A percentile compares a stretch with the other conserved stretches of the same genome.
Evolutionary conservation across 208 protist species (phyloP).

Genomic region (Wallacemonas sp.): DNA sequence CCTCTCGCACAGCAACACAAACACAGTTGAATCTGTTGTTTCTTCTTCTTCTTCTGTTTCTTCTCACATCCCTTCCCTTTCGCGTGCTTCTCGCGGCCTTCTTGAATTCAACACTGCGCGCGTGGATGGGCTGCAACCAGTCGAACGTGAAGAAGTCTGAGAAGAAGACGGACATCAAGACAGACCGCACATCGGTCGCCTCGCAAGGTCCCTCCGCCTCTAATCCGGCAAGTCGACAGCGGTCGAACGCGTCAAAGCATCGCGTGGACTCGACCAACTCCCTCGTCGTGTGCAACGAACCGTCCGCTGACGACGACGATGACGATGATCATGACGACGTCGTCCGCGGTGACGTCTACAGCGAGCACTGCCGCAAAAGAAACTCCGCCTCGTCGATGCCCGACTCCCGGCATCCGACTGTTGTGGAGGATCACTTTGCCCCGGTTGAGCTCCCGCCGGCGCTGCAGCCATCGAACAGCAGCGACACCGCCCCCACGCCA

Average conservation of each 20-base stretch:
- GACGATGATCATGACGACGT: not conserved
- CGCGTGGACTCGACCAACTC: not conserved
- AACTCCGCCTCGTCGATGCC: conserved; percentile 13
- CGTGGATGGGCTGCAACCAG: conserved; percentile 35
- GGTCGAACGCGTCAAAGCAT: not conserved
- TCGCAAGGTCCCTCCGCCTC: too few relatives aligned
- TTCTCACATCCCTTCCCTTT: not conserved
- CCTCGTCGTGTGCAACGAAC: not conserved
- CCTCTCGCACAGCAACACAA: too few relatives aligned
- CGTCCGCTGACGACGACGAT: not conserved
- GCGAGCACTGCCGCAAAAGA: not conserved
- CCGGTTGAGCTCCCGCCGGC: conserved; percentile 19
- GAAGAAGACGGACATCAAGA: not conserved
- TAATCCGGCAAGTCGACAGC: too few relatives aligned
- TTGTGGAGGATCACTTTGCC: conserved; percentile 36
- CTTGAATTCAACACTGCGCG: not conserved
- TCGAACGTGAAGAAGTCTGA: conserved; percentile 14
- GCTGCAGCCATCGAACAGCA: not conserved
- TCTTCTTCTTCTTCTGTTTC: conserved; percentile 10
- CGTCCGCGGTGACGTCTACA: not conserved
- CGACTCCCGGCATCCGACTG: not conserved
- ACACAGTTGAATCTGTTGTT: not conserved
- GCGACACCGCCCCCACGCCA: not conserved
- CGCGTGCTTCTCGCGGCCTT: too few relatives aligned
- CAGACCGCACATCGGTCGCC: not conserved